These are phyloP conservation scores for Choiromyces venosus DNA, from an alignment of 495 filamentous ascomycete species.

Conservation along the genomic window DNA sequence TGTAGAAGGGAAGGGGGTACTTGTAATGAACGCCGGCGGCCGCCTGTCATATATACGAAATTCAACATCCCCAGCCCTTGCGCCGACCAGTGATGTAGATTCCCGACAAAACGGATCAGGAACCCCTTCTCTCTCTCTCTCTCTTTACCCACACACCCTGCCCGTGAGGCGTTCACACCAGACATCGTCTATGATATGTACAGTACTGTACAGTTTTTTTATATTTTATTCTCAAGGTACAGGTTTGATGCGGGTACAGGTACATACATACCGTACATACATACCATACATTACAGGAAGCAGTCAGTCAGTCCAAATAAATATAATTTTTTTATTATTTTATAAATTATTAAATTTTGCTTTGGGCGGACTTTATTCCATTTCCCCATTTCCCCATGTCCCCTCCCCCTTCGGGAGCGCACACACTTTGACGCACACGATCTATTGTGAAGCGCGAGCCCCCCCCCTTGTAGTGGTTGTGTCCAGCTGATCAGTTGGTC, in stretches of 20 bases:
- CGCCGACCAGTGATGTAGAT: constrained; percentile 31
- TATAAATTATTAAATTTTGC: not conserved
- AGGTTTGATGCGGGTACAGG: not conserved
- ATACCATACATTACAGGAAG: not conserved
- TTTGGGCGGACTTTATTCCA: not conserved
- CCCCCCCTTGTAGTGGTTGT: constrained; percentile 31
- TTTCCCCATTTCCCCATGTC: not conserved
- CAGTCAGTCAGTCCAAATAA: not conserved
- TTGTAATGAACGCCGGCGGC: constrained; percentile 4
- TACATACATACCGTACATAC: not conserved
- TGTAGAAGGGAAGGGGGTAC: constrained; percentile 7
- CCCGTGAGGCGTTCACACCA: constrained; percentile 12
- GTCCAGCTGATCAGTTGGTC: constrained; percentile 35
- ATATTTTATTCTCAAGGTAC: not conserved
- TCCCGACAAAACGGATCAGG: constrained; percentile 39
- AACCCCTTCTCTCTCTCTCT: constrained; percentile 27
- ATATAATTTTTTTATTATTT: not conserved
- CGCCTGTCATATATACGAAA: constrained; percentile 8
- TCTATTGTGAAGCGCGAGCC: constrained; percentile 22
- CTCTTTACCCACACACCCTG: constrained; percentile 2
- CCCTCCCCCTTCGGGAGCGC: constrained; percentile 9
- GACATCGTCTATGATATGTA: constrained; percentile 2
- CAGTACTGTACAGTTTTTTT: not conserved
- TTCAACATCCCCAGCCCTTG: constrained; percentile 22
- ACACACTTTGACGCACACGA: constrained; percentile 16